phyloP scores from a whole-genome alignment of 75 land plant species.

The Sequoia sempervirens region DNA sequence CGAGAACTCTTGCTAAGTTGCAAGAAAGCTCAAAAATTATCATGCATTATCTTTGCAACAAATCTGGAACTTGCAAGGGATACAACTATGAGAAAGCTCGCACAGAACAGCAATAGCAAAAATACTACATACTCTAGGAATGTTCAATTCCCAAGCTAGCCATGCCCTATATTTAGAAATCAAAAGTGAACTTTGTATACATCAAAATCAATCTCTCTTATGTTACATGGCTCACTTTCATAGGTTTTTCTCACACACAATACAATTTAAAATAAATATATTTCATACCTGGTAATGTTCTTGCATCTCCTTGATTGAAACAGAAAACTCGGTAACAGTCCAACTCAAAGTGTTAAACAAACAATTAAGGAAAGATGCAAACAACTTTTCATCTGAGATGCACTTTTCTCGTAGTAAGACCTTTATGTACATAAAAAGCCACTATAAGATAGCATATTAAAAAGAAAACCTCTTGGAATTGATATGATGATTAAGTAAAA shows the following conservation, averaged over 20 bases:
- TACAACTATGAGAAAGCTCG: background rate
- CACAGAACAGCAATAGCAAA: background rate
- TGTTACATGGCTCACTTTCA: background rate
- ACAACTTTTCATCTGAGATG: constrained; percentile 61
- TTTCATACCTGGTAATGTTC: constrained; percentile 44
- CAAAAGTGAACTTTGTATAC: background rate
- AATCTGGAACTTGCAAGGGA: constrained; percentile 59
- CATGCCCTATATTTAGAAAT: background rate
- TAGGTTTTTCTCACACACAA: background rate
- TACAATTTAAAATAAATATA: background rate
- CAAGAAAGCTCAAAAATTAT: constrained; percentile 96
- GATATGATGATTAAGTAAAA: background rate
- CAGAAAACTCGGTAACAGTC: constrained; percentile 99
- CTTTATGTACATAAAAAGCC: constrained; percentile 24
- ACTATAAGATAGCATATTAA: constrained; percentile 2
- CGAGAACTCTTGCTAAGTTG: constrained; percentile 80
- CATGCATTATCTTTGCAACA: constrained; percentile 85
- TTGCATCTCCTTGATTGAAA: constrained; percentile 89
- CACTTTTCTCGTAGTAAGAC: constrained; percentile 68
- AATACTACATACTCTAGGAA: background rate
- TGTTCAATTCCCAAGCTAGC: background rate
- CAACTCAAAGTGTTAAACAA: constrained; percentile 94
- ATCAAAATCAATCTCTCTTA: constrained; percentile 4
- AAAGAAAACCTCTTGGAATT: background rate
- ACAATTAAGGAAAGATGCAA: constrained; percentile 81